Evolutionary conservation across 2,329 filamentous ascomycete genomes (phyloP).

Genomic region (Leptographium lundbergii): DNA sequence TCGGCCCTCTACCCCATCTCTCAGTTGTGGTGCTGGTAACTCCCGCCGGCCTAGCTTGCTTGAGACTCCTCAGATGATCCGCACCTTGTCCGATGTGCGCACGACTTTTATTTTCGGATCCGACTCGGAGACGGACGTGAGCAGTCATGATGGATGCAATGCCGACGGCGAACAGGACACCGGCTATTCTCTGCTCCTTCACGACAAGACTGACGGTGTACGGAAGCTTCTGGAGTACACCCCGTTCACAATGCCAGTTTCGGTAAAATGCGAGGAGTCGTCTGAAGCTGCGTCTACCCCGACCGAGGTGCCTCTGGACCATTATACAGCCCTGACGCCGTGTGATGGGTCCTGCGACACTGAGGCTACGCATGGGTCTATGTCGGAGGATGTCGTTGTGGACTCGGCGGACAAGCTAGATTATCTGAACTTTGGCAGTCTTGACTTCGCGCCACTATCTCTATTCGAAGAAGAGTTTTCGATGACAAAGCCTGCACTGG

Average conservation of each 20-base stretch:
- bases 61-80: slow-evolving; percentile 14
- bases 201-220: not conserved
- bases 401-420: not conserved
- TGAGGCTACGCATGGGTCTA: not conserved
- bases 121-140: not conserved
- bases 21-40: slow-evolving; percentile 17
- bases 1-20: slow-evolving; percentile 18
- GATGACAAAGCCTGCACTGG: slow-evolving; percentile 1
- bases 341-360: not conserved
- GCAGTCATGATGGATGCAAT: not conserved
- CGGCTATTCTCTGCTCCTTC: not conserved
- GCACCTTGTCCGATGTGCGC: not conserved
- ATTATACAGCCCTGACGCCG: not conserved
- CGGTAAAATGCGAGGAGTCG: not conserved
- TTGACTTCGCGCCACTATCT: not conserved
- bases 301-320: not conserved
- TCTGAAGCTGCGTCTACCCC: not conserved
- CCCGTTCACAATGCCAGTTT: not conserved
- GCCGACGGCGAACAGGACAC: not conserved
- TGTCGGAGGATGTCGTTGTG: not conserved
- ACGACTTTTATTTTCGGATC: not conserved
- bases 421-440: not conserved
- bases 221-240: not conserved
- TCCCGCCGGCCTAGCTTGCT: slow-evolving; percentile 19
- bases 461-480: slow-evolving; percentile 4